Conservation (phyloP, 1,284 basidiomycete genomes). For the Ceratobasidium sp. region DNA sequence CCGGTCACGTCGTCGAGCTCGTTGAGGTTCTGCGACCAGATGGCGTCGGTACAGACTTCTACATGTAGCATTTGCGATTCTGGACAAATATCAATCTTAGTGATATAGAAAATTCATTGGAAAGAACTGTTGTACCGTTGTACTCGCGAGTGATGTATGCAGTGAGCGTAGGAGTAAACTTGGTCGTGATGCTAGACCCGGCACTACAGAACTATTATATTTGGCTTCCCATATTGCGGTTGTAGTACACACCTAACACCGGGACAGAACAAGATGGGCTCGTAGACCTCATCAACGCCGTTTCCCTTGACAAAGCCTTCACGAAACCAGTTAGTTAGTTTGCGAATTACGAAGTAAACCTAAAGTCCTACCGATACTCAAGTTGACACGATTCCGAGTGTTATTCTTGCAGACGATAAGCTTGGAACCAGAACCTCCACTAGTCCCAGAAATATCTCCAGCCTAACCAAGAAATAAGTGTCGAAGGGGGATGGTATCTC, state of each 20-base stretch:
- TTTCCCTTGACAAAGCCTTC: constrained; percentile 25
- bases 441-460: constrained; percentile 3
- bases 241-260: constrained; percentile 1
- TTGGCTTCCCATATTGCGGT: too few species aligned
- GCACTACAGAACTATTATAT: neutral
- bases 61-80: constrained; percentile 8
- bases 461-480: too few species aligned
- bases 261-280: constrained; percentile 12
- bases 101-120: neutral
- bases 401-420: neutral
- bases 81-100: neutral
- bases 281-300: constrained; percentile 7
- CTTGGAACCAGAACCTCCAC: neutral
- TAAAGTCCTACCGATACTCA: constrained; percentile 2
- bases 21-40: constrained; percentile 27
- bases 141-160: neutral
- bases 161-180: constrained; percentile 6
- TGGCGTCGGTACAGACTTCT: constrained; percentile 26
- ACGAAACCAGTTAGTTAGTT: neutral
- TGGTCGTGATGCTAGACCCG: neutral
- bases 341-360: neutral
- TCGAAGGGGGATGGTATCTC: neutral
- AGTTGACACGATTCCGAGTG: neutral
- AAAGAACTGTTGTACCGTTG: neutral
- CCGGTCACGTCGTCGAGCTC: constrained; percentile 23